Base-by-base conservation (phyloP, 2,329 filamentous ascomycete genomes). In the Cyphellophora attinorum region DNA sequence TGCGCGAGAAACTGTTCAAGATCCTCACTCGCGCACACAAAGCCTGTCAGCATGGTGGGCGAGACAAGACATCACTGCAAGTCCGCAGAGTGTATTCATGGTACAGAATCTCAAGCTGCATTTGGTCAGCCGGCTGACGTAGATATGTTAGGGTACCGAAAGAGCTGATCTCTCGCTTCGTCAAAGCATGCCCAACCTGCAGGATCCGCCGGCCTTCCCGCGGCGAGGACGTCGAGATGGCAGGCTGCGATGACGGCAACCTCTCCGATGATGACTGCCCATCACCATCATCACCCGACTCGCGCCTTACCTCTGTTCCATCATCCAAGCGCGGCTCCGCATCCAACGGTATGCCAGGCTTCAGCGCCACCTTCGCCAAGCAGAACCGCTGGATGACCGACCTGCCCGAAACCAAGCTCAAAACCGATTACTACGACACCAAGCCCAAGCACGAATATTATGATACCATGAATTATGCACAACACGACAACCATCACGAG, bases 61-160 rank as follows among this genome's bases (percentile, higher is more conserved):
- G 65, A 33, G 65, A 69, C 49, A 68, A 68, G 45, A 69, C 65
- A 12, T 69, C 65, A n/a, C 62, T 62, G 6, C 61, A 67, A 40
- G 65, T 69, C 29, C 57, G 65, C 34, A 58, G 61, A 29, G 57
- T 63, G 29, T 69, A 67, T 46, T 68, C 65, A 41, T 69, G 65
- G 65, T 68, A 57, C 19, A 57, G 34, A 30, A 11, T 4, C 4
- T 8, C 11, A 4, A 11, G 27, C 6, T 8, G 14, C 27, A 14
- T 29, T 4, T 12, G 11, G 19, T 14, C 14, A 13, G 28, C n/a
- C 14, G 23, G 14, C 16, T 28, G 5, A 11, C 32, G 25, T 12
- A 18, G 12, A 11, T 4, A 23, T 12, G 5, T 25, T 38, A 68
- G 65, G 65, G 64, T 68, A 4, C 65, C 65, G 3, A 68, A 68